Base-by-base conservation (phyloP, 495 filamentous ascomycete species). In the Tuber calosporum region DNA sequence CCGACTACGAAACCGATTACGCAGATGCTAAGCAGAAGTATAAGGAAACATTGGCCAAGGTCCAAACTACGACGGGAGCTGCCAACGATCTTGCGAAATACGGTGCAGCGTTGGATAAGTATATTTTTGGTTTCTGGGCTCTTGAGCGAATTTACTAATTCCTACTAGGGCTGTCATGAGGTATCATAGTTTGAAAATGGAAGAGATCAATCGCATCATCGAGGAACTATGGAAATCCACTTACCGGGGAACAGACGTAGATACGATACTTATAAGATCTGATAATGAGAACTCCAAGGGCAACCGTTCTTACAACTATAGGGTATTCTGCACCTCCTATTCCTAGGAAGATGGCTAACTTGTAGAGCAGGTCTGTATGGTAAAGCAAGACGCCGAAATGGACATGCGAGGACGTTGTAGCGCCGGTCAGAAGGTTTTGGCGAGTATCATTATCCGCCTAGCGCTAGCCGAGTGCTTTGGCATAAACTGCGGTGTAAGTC, bases 401-500 rank as follows among this genome's bases (percentile, higher is more conserved):
- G 95, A 99, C 84, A 99, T 99, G 95, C 92, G 95, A 74, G 95
- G 95, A 15, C 91, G 95, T 42, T 99, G 95, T 86, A 94, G 91
- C 81, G 95, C 95, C 19, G 95, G 95, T 4, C 95, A 99, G 82
- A 96, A 94, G 80, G 94, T 99, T 38, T 87, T 99, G 36, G 95
- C 95, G 19, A 91, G 90, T 84, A 99, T 99, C 84, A 96, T 99
- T 84, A 98, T 99, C 82, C 93, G 95, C 6, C 87, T 99, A 42
- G 96, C 95, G 26, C 87, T 99, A 66, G 95, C 95, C 34, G 96
- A 99, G 82, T 97, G 93, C 77, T 99, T 99, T 81, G 96, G 96
- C 72, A 87, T 92, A 78, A 97, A 97, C 78, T 99, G 95, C 82
- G 95, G 95, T 66, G 84, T 85, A 83, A 72, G 83, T 80, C 42